Evolutionary conservation across 2,329 filamentous ascomycete genomes (phyloP), one percentile per base, ranked within the genome.

Genomic region (Sporothrix euskadiensis): DNA sequence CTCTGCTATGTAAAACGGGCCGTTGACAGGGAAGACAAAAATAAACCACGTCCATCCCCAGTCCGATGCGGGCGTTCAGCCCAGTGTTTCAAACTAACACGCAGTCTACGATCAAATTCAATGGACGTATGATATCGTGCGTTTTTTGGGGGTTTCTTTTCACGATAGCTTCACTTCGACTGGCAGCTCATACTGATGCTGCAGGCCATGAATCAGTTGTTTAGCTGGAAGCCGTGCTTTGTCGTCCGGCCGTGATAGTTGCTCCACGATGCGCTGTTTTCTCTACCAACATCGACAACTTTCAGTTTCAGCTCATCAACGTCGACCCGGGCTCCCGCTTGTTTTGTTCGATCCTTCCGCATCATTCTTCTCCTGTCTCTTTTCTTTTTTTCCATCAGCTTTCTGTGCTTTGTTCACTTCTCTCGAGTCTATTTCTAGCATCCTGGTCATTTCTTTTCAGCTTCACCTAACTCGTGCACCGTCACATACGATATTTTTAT

Each of bases 1-100:
- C 26, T 26, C 2, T 26, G 26, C 26, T 26, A 26, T 26, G 26
- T 26, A 26, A 26, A 26, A 26, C 2, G 52, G 22, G n/a, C 52
- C 22, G 52, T 8, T 19, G 59, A 63, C 59, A 41, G 59, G 63
- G 63, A 66, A 66, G 65, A 68, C 44, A 68, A 52, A 68, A 68
- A 68, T 68, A 68, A 68, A 52, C 44, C 22, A 39, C 3, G 57
- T 14, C 16, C 30, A 9, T 49, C 44, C 44, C 44, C 44, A 19
- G 3, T 35, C 5, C 59, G 59, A 63, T 22, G 59, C n/a, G 35
- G 39, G 44, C 44, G 39, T 68, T 49, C 22, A 68, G 65, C 26
- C 65, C 65, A 68, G 65, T 68, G 44, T 68, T 68, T 52, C 65
- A 68, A 68, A 68, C 19, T 56, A 12, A 14, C 14, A 10, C 14